Percentiles rank a stretch among this genome's conserved stretches.
Evolutionary conservation across 2,329 filamentous ascomycete genomes (phyloP).

Genomic region (Paracamarosporium sp.): DNA sequence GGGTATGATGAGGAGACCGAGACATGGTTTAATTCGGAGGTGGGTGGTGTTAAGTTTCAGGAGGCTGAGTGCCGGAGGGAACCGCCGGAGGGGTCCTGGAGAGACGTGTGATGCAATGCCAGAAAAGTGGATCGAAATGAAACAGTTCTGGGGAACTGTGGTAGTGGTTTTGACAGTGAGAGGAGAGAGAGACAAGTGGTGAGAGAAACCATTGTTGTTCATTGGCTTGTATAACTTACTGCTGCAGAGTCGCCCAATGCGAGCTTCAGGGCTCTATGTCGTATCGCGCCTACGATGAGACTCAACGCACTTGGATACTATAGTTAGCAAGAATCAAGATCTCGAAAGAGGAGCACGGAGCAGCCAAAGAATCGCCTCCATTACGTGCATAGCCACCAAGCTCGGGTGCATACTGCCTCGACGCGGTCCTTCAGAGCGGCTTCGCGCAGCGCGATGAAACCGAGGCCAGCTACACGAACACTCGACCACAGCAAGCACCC

Average conservation of each 20-base stretch:
- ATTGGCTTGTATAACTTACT: not conserved
- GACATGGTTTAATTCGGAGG: slow-evolving; percentile 29
- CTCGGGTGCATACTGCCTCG: slow-evolving; percentile 34
- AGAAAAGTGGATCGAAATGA: not conserved
- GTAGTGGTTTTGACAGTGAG: too few relatives aligned
- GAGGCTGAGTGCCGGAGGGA: slow-evolving; percentile 14
- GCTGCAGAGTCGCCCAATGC: not conserved
- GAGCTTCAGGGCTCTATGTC: too few relatives aligned
- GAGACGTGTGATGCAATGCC: slow-evolving; percentile 12
- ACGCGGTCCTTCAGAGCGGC: slow-evolving; percentile 24
- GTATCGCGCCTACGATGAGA: not conserved
- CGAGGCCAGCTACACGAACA: too few relatives aligned
- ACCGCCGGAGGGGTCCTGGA: not conserved
- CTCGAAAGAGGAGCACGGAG: not conserved
- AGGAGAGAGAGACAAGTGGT: too few relatives aligned
- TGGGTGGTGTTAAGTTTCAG: slow-evolving; percentile 23
- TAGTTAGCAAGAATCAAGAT: not conserved
- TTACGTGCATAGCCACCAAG: slow-evolving; percentile 14
- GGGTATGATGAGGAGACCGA: slow-evolving; percentile 28
- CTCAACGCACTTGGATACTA: not conserved
- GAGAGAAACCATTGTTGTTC: too few relatives aligned
- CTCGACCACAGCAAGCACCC: slow-evolving; percentile 10
- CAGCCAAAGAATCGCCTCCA: slow-evolving; percentile 12
- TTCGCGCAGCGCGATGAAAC: slow-evolving; percentile 31
- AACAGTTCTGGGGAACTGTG: not conserved